Base-by-base conservation (phyloP, 2,329 filamentous ascomycete species). In the Dothistroma septosporum region DNA sequence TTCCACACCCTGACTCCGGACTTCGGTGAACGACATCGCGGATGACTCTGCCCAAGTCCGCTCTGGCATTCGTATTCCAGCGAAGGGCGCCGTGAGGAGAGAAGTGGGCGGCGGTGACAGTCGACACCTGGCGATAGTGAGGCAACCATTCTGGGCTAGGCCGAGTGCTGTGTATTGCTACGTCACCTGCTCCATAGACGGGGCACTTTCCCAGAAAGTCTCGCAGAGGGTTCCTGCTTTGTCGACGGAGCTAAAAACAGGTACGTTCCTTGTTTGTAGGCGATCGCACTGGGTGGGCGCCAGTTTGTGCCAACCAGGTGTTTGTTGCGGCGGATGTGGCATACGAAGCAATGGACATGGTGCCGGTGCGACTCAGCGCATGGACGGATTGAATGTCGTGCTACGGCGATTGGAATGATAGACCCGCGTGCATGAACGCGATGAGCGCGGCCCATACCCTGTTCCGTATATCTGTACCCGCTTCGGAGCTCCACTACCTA, bases 201-300 rank as follows among this genome's bases (percentile, higher is more conserved):
- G 31, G 37, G 52, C 16, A 16, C 1, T n/a, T 44, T 44, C n/a
- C 41, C 14, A 19, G 16, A 44, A 44, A 44, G 41, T 19, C 41
- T 44, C 14, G 53, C 44, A 35, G 21, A 35, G 24, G 54, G 48
- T 58, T 58, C 35, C 56, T 58, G 56, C 56, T 58, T 58, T 35
- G 24, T 44, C 47, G 21, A 48, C 55, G 32, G 33, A 33, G 22
- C 46, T 57, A 57, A 53, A 46, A 53, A 53, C 31, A 35, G 31
- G 31, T 53, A 53, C 50, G 31, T 32, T n/a, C 24, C 50, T 1
- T 53, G 11, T 53, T 11, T 12, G 11, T 21, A 53, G 24, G 49
- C 31, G 31, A 53, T 53, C 31, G 49, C 49, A 53, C 49, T 49
- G 49, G 49, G n/a, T 35, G 22, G 24, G n/a, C 49, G 47, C 28